Conservation (phyloP, 2,329 filamentous ascomycete species). For the Scedosporium aurantiacum region DNA sequence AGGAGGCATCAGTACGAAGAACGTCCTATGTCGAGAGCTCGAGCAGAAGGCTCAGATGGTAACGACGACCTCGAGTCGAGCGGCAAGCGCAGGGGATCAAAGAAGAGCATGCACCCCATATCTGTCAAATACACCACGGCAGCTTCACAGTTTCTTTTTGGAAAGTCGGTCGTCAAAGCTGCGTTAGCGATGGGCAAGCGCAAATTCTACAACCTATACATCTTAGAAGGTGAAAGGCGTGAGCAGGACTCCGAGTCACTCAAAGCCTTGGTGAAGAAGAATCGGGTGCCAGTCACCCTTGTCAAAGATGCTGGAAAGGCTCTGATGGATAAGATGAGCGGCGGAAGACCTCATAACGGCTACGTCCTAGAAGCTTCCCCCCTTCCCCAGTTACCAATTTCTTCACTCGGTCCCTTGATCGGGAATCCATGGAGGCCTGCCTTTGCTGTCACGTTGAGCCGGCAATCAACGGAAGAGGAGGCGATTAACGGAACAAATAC, state of each 20-base stretch:
- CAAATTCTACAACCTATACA: conserved; percentile 74
- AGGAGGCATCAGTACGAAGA: too few relatives aligned
- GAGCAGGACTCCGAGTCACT: conserved; percentile 36
- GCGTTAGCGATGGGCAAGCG: conserved; percentile 58
- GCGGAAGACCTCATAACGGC: conserved; percentile 78
- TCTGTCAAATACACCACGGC: conserved; percentile 58
- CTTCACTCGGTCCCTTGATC: conserved; percentile 39
- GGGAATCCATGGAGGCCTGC: conserved; percentile 31
- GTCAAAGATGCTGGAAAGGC: conserved; percentile 52
- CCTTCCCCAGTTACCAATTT: conserved; percentile 60
- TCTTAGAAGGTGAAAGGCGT: conserved; percentile 51
- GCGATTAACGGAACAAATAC: conserved; percentile 55
- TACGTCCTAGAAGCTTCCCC: conserved; percentile 79
- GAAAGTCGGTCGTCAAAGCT: conserved; percentile 67
- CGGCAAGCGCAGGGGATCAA: background rate
- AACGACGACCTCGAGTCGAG: background rate
- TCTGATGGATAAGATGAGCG: conserved; percentile 74
- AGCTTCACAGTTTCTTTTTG: conserved; percentile 86
- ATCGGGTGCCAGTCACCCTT: conserved; percentile 42
- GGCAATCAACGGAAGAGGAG: conserved; percentile 65
- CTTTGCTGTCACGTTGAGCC: conserved; percentile 49
- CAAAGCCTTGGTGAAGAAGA: conserved; percentile 33
- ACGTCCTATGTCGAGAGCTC: background rate
- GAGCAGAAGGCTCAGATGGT: background rate
- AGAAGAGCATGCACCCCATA: conserved; percentile 15